phyloP scores from a whole-genome alignment of 345 rosid genomes.

The Aquilaria sinensis region DNA sequence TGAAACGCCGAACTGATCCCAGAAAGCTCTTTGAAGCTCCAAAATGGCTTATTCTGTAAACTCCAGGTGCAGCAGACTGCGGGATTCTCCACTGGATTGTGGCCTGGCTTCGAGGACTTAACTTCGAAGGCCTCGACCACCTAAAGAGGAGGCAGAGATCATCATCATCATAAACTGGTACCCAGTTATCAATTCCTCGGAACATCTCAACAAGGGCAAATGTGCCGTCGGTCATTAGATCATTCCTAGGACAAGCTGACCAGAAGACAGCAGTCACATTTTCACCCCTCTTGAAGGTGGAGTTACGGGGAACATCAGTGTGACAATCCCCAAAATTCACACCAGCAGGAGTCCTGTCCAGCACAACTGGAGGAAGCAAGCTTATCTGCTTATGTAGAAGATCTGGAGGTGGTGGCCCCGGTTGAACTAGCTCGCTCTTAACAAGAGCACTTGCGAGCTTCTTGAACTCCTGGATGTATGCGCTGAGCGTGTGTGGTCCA shows the following conservation, averaged over 20 bases:
- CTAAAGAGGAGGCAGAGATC: constrained; percentile 75
- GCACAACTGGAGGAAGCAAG: constrained; percentile 71
- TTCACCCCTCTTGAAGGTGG: constrained; percentile 60
- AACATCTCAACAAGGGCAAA: constrained; percentile 76
- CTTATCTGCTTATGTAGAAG: constrained; percentile 67
- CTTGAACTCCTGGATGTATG: constrained; percentile 82
- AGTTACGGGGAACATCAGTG: constrained; percentile 59
- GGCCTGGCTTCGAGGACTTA: constrained; percentile 59
- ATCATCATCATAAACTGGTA: constrained; percentile 78
- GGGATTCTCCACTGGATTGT: constrained; percentile 83
- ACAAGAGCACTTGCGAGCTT: constrained; percentile 60
- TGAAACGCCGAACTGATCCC: constrained; percentile 46
- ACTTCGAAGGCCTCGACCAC: constrained; percentile 67
- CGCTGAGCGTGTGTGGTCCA: constrained; percentile 80
- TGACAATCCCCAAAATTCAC: constrained; percentile 61
- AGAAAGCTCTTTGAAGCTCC: constrained; percentile 51
- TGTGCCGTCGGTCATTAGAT: constrained; percentile 83
- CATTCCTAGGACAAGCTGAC: constrained; percentile 90
- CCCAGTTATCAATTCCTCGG: constrained; percentile 58
- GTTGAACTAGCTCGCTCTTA: constrained; percentile 36
- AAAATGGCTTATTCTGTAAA: constrained; percentile 66
- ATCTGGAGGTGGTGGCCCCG: constrained; percentile 74
- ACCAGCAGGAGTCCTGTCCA: constrained; percentile 69
- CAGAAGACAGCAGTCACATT: constrained; percentile 61
- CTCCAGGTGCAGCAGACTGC: constrained; percentile 49